Evolutionary conservation across 164 flowering plant species (phyloP).

Genomic region (Magnolia officinalis): DNA sequence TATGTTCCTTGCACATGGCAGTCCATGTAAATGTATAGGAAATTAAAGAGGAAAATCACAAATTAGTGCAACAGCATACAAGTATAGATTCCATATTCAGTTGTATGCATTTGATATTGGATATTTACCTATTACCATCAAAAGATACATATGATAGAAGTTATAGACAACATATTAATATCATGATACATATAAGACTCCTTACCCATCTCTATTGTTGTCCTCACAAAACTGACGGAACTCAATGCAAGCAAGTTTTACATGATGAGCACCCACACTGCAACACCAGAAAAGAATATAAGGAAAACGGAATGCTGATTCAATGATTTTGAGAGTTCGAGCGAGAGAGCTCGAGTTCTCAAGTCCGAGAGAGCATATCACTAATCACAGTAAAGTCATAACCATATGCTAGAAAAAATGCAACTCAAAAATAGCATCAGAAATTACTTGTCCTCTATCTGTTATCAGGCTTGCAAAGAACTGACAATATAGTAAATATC

Average conservation of each 20-base stretch:
- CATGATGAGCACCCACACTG: conserved; percentile 33
- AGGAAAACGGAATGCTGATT: neutral
- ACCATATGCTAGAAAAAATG: neutral
- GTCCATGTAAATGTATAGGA: too few relatives aligned
- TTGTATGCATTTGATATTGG: neutral
- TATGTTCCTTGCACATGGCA: too few relatives aligned
- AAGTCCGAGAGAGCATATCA: too few relatives aligned
- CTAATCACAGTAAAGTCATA: neutral
- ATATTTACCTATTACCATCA: neutral
- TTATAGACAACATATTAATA: neutral
- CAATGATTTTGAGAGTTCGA: neutral
- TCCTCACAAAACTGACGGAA: conserved; percentile 27
- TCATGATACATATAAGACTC: neutral
- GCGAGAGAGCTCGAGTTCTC: too few relatives aligned
- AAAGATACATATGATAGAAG: neutral
- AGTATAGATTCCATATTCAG: neutral
- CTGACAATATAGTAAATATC: neutral
- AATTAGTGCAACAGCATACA: too few relatives aligned
- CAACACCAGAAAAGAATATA: conserved; percentile 8
- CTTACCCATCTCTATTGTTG: conserved; percentile 28
- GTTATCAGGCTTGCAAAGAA: neutral
- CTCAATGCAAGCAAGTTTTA: conserved; percentile 24
- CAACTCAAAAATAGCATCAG: neutral
- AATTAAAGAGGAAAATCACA: too few relatives aligned
- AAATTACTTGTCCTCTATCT: neutral